Conservation (phyloP, 306 rosid genomes). For the Vicia sativa region DNA sequence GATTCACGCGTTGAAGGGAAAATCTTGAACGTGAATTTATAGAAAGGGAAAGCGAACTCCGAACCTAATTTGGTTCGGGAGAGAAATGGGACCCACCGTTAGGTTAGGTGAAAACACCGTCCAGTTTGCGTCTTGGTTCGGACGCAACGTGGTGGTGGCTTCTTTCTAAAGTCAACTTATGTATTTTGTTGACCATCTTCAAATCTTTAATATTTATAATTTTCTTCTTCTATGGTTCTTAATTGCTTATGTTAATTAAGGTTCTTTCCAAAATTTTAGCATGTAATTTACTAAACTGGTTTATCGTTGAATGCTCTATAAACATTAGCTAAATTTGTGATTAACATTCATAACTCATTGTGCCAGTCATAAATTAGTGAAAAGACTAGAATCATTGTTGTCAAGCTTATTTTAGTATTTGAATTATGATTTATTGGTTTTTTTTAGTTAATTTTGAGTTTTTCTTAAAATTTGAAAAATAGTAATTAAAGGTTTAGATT, state of each 20-base stretch:
- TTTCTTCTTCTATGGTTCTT: constrained; percentile 35
- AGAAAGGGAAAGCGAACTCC: constrained; percentile 18
- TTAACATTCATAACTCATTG: not conserved
- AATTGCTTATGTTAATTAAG: constrained; percentile 4
- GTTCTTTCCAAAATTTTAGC: constrained; percentile 16
- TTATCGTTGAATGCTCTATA: not conserved
- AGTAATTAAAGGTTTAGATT: not conserved
- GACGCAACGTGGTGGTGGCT: constrained; percentile 40
- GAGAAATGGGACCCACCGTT: constrained; percentile 32
- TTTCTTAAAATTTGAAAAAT: too few relatives aligned
- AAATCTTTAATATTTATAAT: constrained; percentile 10
- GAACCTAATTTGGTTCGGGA: constrained; percentile 48
- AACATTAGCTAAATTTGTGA: constrained; percentile 30
- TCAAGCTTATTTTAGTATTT: not conserved
- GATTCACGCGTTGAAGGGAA: constrained; percentile 17
- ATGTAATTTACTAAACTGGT: constrained; percentile 8
- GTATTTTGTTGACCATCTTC: constrained; percentile 4
- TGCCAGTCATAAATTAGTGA: not conserved
- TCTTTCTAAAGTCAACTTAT: constrained; percentile 28
- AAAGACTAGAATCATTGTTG: not conserved
- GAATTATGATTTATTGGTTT: too few relatives aligned
- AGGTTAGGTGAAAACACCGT: constrained; percentile 41
- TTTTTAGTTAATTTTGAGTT: not conserved
- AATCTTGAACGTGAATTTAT: constrained; percentile 33
- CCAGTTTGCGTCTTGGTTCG: constrained; percentile 50